Conservation (phyloP, 306 rosid species). For the Gynostemma pentaphyllum region DNA sequence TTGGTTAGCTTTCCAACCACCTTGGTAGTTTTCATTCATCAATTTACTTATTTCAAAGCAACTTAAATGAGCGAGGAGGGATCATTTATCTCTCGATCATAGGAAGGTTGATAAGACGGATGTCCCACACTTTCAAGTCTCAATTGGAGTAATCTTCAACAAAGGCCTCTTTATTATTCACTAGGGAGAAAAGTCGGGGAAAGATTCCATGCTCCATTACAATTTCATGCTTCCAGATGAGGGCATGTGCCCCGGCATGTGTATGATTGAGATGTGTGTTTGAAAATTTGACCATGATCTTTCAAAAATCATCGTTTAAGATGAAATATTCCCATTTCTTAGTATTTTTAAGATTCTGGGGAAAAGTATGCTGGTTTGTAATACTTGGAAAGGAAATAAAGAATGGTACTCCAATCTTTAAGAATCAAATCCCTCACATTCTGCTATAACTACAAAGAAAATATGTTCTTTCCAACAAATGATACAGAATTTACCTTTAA, state of each 20-base stretch:
- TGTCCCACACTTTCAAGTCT: too few relatives aligned
- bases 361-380: not conserved
- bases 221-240: too few relatives aligned
- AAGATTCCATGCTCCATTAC: too few relatives aligned
- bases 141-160: too few relatives aligned
- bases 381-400: not conserved
- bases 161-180: too few relatives aligned
- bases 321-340: not conserved
- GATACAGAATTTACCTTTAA: constrained; percentile 50
- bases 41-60: too few relatives aligned
- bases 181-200: too few relatives aligned
- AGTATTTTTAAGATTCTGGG: not conserved
- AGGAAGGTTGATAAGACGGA: too few relatives aligned
- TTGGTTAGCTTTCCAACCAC: too few relatives aligned
- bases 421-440: not conserved
- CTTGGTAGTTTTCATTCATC: too few relatives aligned
- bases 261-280: not conserved
- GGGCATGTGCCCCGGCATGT: not conserved
- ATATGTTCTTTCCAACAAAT: not conserved
- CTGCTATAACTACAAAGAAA: not conserved
- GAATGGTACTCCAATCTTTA: not conserved
- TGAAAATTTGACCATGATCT: not conserved
- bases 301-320: not conserved
- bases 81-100: too few relatives aligned
- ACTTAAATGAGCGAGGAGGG: too few relatives aligned